Conservation (phyloP, 345 rosid genomes). For the Populus davidiana region DNA sequence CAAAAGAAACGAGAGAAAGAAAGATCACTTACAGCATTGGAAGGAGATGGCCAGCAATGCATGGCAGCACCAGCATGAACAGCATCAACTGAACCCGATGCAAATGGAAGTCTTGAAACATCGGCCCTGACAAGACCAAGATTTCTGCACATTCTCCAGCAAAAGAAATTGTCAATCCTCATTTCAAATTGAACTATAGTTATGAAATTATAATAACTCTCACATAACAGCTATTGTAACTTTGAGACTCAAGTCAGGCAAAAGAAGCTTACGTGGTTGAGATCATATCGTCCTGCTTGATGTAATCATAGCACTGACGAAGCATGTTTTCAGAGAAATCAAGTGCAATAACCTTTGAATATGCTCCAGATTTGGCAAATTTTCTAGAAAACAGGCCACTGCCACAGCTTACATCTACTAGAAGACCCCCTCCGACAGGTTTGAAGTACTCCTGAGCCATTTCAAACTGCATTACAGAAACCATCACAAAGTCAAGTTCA, state of each 20-base stretch:
- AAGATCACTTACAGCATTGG: conserved; percentile 69
- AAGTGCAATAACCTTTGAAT: conserved; percentile 78
- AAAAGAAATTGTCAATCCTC: conserved; percentile 16
- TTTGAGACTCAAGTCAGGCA: background rate
- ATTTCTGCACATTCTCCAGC: conserved; percentile 42
- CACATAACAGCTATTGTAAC: background rate
- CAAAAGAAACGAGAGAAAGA: background rate
- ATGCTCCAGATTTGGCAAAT: conserved; percentile 69
- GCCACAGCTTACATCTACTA: conserved; percentile 94
- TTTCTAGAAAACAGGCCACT: conserved; percentile 93
- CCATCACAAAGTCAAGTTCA: background rate
- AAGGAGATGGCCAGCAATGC: conserved; percentile 96
- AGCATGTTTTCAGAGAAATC: conserved; percentile 98
- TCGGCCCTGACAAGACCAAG: conserved; percentile 94
- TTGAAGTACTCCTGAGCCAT: conserved; percentile 93
- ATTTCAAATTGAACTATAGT: background rate
- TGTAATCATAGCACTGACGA: conserved; percentile 81
- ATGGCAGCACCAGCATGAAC: conserved; percentile 96
- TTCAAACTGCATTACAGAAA: conserved; percentile 57
- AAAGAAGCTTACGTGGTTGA: conserved; percentile 33
- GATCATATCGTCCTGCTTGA: conserved; percentile 55
- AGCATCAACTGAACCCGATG: conserved; percentile 79
- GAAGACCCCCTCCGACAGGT: conserved; percentile 67
- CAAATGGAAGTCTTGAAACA: conserved; percentile 80
- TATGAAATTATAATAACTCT: background rate